phyloP scores from a whole-genome alignment of 169 alveolate genomes.

The Cyclospora cayetanensis region DNA sequence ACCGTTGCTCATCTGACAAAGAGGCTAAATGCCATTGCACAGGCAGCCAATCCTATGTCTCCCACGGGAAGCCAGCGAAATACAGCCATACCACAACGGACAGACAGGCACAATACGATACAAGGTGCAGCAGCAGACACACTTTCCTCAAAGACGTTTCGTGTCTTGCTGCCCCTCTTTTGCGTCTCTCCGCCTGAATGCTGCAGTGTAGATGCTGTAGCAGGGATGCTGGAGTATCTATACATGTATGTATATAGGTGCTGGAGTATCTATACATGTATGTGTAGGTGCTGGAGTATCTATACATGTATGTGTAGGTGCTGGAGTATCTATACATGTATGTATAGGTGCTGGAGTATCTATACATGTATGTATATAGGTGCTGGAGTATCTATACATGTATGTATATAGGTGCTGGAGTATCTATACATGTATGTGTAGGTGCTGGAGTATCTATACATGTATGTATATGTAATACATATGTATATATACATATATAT shows the following conservation, averaged over 20 bases:
- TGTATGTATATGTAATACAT: not conserved
- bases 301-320: not conserved
- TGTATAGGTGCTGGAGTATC: not conserved
- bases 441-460: not conserved
- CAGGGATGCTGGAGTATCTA: not conserved
- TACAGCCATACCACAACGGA: not conserved
- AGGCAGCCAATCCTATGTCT: not conserved
- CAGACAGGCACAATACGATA: not conserved
- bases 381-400: not conserved
- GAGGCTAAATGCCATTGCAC: not conserved
- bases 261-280: not conserved
- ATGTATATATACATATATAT: not conserved
- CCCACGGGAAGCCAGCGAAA: not conserved
- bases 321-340: not conserved
- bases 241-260: not conserved
- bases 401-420: not conserved
- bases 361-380: not conserved
- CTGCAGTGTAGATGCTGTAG: not conserved
- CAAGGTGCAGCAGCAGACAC: not conserved
- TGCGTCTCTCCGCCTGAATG: not conserved
- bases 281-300: not conserved
- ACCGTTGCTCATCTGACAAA: conserved; percentile 42
- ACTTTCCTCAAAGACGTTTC: not conserved
- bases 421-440: not conserved
- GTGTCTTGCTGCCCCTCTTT: not conserved